Percentiles rank a stretch among this genome's conserved stretches.
Conservation (phyloP, 371 early-diverging fungal species). For the Mortierella sp. region DNA sequence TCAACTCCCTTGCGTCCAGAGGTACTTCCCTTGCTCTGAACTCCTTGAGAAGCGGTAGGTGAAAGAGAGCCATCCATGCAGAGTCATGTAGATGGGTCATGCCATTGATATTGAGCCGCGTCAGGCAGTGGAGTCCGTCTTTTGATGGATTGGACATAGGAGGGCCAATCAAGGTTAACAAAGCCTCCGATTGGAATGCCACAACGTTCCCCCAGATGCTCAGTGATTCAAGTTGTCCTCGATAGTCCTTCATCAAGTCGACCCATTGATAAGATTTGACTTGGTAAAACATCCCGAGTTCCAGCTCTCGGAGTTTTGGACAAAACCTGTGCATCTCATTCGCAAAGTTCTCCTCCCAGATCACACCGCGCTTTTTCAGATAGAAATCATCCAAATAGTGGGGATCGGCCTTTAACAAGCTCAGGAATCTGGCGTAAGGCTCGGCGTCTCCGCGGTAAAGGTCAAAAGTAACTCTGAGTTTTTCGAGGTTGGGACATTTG, state of each 20-base stretch:
- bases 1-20: constrained; percentile 15
- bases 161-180: constrained; percentile 13
- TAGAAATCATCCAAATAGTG: too few relatives aligned
- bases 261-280: constrained; percentile 1
- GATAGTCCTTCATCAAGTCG: constrained; percentile 7
- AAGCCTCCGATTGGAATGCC: neutral
- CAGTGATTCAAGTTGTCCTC: constrained; percentile 14
- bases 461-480: neutral
- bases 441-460: neutral
- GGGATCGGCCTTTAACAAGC: neutral
- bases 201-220: constrained; percentile 6
- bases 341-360: neutral
- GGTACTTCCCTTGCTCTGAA: constrained; percentile 18
- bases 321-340: constrained; percentile 7
- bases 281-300: constrained; percentile 13
- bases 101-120: constrained; percentile 23
- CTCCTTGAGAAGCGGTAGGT: constrained; percentile 11
- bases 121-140: neutral
- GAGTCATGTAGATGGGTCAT: neutral
- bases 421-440: neutral
- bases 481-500: neutral
- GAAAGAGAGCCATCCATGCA: constrained; percentile 12
- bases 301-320: constrained; percentile 16
- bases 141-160: neutral
- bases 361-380: neutral